phyloP scores from a whole-genome alignment of 768 basidiomycete species.

The Mycena chlorophos region DNA sequence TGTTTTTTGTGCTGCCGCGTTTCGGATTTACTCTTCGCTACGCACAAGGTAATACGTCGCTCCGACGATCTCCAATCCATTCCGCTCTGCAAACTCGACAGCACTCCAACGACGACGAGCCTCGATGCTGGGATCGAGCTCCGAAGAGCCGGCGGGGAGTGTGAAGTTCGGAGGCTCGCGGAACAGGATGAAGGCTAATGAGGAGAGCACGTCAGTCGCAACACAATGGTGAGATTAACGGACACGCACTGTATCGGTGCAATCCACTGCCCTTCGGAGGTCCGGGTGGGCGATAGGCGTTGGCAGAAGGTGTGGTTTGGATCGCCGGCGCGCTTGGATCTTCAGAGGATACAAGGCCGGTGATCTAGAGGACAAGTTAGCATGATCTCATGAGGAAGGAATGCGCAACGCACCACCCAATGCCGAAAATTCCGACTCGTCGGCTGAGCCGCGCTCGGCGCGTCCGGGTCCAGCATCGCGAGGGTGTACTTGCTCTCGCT shows the following conservation, averaged over 20 bases:
- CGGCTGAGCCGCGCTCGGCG: slow-evolving; percentile 35
- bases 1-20: no score
- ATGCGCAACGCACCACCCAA: slow-evolving; percentile 33
- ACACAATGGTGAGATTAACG: not conserved
- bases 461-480: slow-evolving; percentile 41
- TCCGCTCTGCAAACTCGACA: slow-evolving; percentile 5
- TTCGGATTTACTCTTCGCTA: slow-evolving; percentile 14
- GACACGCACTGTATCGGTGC: slow-evolving; percentile 16
- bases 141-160: slow-evolving; percentile 7
- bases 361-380: not conserved
- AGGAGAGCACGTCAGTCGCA: not conserved
- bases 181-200: slow-evolving; percentile 10
- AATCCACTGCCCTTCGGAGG: slow-evolving; percentile 17
- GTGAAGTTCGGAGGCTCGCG: slow-evolving; percentile 14
- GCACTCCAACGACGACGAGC: slow-evolving; percentile 15
- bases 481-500: slow-evolving; percentile 35
- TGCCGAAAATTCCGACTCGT: slow-evolving; percentile 37
- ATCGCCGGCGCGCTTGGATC: slow-evolving; percentile 3
- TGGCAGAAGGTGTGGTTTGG: slow-evolving; percentile 1
- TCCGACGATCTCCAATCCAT: slow-evolving; percentile 11
- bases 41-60: slow-evolving; percentile 16
- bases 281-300: slow-evolving; percentile 13
- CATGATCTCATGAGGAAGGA: not conserved
- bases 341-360: not conserved
- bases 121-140: slow-evolving; percentile 12